Evolutionary conservation across 108 stramenopile species (phyloP).

Genomic region (Nitzschia inconspicua): DNA sequence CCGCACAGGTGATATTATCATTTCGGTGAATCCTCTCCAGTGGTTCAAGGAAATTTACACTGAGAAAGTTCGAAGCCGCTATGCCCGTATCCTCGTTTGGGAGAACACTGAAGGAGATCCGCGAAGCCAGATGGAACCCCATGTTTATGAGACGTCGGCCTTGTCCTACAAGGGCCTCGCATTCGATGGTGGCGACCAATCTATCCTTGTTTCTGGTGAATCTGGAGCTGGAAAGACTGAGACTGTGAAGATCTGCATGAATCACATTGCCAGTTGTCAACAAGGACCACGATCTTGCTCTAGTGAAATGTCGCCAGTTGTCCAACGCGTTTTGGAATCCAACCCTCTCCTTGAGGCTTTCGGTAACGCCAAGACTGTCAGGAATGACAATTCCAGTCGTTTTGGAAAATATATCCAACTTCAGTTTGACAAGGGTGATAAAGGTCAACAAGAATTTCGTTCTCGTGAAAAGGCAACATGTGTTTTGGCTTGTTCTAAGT

Average conservation of each 20-base stretch:
- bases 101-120: slow-evolving; percentile 30
- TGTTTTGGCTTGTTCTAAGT: slow-evolving; percentile 59
- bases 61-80: slow-evolving; percentile 55
- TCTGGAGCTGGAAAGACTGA: slow-evolving; percentile 94
- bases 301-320: slow-evolving; percentile 21
- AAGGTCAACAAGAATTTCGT: slow-evolving; percentile 39
- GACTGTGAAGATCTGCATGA: slow-evolving; percentile 90
- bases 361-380: slow-evolving; percentile 82
- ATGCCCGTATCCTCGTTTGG: slow-evolving; percentile 62
- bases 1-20: slow-evolving; percentile 87
- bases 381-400: slow-evolving; percentile 81
- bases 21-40: slow-evolving; percentile 92
- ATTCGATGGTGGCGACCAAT: slow-evolving; percentile 57
- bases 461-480: slow-evolving; percentile 54
- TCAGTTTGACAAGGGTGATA: slow-evolving; percentile 54
- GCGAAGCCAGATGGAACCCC: slow-evolving; percentile 44
- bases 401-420: slow-evolving; percentile 86
- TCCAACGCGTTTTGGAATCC: slow-evolving; percentile 66
- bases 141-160: slow-evolving; percentile 77
- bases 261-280: slow-evolving; percentile 70
- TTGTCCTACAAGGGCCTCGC: slow-evolving; percentile 72
- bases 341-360: slow-evolving; percentile 88
- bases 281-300: slow-evolving; percentile 26
- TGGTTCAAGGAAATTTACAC: slow-evolving; percentile 79
- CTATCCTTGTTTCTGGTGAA: slow-evolving; percentile 88